These are phyloP conservation scores for Tremellales sp. DNA, from an alignment of 1,284 basidiomycete species.

Conservation along the genomic window DNA sequence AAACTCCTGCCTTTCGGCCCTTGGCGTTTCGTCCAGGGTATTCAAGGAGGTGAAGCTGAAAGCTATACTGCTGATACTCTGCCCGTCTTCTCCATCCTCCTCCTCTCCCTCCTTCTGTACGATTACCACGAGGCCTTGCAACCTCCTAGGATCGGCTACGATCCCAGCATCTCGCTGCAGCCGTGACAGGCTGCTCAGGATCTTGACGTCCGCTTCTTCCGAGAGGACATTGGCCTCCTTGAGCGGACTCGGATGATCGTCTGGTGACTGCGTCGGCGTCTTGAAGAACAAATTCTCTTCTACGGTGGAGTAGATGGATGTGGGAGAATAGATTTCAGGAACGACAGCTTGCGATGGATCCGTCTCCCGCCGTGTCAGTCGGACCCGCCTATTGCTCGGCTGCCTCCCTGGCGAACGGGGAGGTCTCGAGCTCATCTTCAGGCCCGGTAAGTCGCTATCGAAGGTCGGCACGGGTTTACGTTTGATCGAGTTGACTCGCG, in stretches of 20 bases:
- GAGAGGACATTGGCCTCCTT: no score
- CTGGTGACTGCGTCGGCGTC: no score
- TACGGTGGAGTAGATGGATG: no score
- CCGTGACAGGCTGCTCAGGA: constrained; percentile 6
- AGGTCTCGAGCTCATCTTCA: no score
- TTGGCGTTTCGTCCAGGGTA: background rate
- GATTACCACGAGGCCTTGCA: background rate
- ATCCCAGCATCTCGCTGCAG: constrained; percentile 11
- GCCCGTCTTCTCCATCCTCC: background rate
- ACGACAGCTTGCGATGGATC: constrained; percentile 4
- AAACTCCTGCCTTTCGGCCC: background rate
- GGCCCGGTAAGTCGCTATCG: background rate
- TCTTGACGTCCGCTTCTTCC: no score
- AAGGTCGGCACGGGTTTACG: constrained; percentile 1
- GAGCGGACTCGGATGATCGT: no score
- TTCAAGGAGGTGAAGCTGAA: background rate
- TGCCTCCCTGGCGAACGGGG: background rate
- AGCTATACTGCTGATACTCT: background rate
- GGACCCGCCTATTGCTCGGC: background rate
- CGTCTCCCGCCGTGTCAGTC: constrained; percentile 1
- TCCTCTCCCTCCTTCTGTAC: background rate
- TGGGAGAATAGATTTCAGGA: no score
- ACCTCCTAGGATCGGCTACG: constrained; percentile 4
- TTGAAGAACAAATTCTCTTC: no score
- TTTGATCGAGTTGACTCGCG: constrained; percentile 1